Percentiles rank a stretch among this genome's conserved stretches.
phyloP scores from a whole-genome alignment of 2,329 filamentous ascomycete species.

The Fusarium setosum region DNA sequence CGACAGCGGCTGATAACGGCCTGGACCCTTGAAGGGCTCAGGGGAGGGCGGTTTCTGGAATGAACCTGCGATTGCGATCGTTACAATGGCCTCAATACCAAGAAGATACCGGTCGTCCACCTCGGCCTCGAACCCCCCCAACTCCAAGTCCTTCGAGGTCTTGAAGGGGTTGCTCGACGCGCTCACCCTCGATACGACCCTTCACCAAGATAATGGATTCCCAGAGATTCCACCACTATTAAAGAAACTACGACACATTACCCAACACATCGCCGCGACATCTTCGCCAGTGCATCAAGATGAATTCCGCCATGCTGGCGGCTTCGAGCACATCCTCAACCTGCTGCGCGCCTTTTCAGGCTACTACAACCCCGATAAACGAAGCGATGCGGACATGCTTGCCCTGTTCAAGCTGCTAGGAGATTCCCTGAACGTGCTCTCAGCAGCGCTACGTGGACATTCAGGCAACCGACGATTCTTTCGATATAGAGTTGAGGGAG shows the following conservation, averaged over 20 bases:
- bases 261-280: conserved; percentile 68
- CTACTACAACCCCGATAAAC: conserved; percentile 77
- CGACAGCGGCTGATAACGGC: conserved; percentile 44
- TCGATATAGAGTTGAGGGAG: conserved; percentile 76
- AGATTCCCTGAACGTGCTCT: conserved; percentile 77
- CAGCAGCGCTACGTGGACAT: conserved; percentile 80
- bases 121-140: conserved; percentile 66
- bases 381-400: conserved; percentile 70
- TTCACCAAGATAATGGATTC: conserved; percentile 54
- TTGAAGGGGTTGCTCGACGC: conserved; percentile 65
- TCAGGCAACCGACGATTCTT: conserved; percentile 92
- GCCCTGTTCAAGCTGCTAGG: conserved; percentile 77
- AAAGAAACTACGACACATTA: conserved; percentile 71
- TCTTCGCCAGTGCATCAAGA: conserved; percentile 71
- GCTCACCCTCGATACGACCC: conserved; percentile 50
- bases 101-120: conserved; percentile 74
- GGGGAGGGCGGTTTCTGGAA: conserved; percentile 44
- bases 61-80: conserved; percentile 36
- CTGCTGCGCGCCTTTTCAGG: conserved; percentile 78
- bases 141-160: conserved; percentile 70
- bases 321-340: conserved; percentile 80
- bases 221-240: conserved; percentile 61
- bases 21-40: conserved; percentile 53
- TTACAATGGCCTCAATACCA: conserved; percentile 62
- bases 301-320: conserved; percentile 82